Base-by-base conservation (phyloP, 345 rosid genomes). In the Salix dunnii region DNA sequence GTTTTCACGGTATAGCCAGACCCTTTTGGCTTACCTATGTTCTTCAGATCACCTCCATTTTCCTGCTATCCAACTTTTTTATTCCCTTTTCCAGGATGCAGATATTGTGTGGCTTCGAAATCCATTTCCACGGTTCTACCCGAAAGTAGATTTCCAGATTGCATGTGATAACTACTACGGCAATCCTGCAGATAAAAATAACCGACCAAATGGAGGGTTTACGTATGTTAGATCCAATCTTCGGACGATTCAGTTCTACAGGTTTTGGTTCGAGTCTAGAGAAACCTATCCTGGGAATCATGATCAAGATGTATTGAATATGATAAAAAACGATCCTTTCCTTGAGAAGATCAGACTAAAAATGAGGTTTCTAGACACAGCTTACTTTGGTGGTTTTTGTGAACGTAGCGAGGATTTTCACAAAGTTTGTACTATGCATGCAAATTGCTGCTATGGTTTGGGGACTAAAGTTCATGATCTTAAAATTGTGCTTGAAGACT, bases 301-400 rank as follows among this genome's bases (percentile, higher is more conserved):
- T 58, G 98, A 91, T 70, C 97, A 94, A 78, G 97, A 91, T 79
- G 98, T 94, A 64, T 85, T 91, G 35, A 89, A 94, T 81, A 66
- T 30, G 77, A 94, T 94, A 81, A 91, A 92, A 79, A 75, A 27
- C 1, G 36, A 88, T 38, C 76, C 85, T 7, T 71, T 75, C 68
- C 72, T 88, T 35, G 35, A 79, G 11, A 73, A 30, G 18, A 80
- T 88, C 21, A 85, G 90, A 40, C 62, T 94, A 20, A 68, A 68
- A 66, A 86, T 94, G 75, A 88, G 82, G 71, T 94, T 90, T 75
- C 82, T 91, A 1, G 90, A 90, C 70, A 91, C 98, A 0, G 87
- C 75, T 21, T 88, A 83, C 62, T 85, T 91, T 68, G 92, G 94
- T 28, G 98, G 97, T 66, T 90, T 94, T 72, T 94, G 95, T 75